Evolutionary conservation across 208 protist species (phyloP), one percentile per base, ranked within the genome.

Genomic region (Lotmaria passim): DNA sequence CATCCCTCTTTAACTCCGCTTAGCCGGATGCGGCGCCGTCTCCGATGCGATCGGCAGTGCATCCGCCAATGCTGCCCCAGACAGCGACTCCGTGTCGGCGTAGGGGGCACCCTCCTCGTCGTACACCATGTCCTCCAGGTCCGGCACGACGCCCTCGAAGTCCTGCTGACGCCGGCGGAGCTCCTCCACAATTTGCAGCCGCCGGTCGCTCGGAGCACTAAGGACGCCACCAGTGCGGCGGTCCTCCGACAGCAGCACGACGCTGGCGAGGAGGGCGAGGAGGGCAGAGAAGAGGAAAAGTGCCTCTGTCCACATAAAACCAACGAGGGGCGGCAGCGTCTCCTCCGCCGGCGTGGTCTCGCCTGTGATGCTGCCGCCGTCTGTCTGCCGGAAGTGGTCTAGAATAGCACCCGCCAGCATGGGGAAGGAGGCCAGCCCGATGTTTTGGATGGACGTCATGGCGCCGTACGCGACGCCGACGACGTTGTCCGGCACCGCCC

Each of bases 391-490:
- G 73, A 91, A 83, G 17, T 51, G 71, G 23, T 94, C 91, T 19
- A 94, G 80, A 12, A 94, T 86, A 11, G 41, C 47, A 15, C 90
- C 93, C 33, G 89, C 79, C 33, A 86, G 57, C 48, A 89, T 81
- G 0, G 90, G 86, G 50, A 96, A 89, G 3, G 78, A 62, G 7
- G 88, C 87, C n/a, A 95, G 68, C 15, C 90, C 90, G 52, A 90
- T 86, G 63, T 97, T 97, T 71, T 96, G 91, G 28, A 95, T 69
- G 10, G 91, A 82, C 8, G 93, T 98, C 93, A 98, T 98, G 47
- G 89, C 72, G 34, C 95, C 95, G 55, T 96, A 98, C 17, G 95
- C 85, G 7, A 96, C 77, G 15, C 89, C 91, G 10, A 95, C 78
- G 23, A 90, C 64, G 50, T 93, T 82, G 55, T 82, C 79, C 1